Base-by-base conservation (phyloP, 2,329 filamentous ascomycete species). In the Ilyonectria destructans region DNA sequence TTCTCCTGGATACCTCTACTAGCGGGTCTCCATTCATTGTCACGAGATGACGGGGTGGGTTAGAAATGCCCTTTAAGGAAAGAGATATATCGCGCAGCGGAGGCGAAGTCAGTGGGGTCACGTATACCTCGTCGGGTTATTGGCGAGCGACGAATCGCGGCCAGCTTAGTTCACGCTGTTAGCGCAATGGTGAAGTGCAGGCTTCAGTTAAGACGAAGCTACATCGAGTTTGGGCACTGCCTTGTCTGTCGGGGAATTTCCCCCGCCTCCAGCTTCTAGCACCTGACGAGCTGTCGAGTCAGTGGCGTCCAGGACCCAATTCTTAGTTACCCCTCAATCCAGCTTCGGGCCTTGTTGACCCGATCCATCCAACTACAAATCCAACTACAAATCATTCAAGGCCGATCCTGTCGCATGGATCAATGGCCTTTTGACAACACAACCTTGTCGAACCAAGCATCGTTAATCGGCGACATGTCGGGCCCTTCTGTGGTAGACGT, bases 401-500 rank as follows among this genome's bases (percentile, higher is more conserved):
- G 3, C 19, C 4, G 31, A n/a, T 3, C 19, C 8, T 15, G 9
- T 54, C 51, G 31, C n/a, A 17, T 13, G 29, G 13, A 10, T 19
- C 9, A 29, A 52, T 54, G 51, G 31, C n/a, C 12, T 21, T 17
- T 15, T 23, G 17, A 21, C 51, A 8, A 31, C 15, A 19, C 19
- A 35, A 12, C 6, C 31, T n/a, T 35, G n/a, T 15, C 29, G 17
- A 19, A 54, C 3, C n/a, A 8, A 4, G n/a, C 17, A 6, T 33
- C 29, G 19, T 21, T 15, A 54, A 21, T 31, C 31, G 31, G 45
- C 8, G 29, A 51, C 12, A 67, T 67, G 65, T 21, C 48, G 31
- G 49, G 31, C 9, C 49, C 59, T n/a, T 67, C 54, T 13, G 46
- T 69, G 15, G 55, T 62, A 21, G 54, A 62, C 23, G 62, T 69